Evolutionary conservation across 176 grass and related monocot genomes (phyloP), one percentile per base, ranked within the genome.

Genomic region (Saccharum spontaneum): DNA sequence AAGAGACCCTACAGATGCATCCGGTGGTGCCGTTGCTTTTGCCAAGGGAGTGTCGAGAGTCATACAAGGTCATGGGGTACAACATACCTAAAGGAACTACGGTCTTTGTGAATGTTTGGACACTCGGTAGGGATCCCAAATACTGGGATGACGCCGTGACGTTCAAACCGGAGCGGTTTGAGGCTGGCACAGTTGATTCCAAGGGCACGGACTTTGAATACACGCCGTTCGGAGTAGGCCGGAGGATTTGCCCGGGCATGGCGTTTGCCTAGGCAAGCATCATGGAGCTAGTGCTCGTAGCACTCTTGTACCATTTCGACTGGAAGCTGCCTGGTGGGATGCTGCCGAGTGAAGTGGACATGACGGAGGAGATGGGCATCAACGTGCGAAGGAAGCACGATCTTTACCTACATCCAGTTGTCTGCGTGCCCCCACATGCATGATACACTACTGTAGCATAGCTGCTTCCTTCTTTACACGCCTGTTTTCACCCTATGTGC

Each of bases 241-340:
- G 86, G 8, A 77, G 86, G 37, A 70, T 87, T 6, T 87, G 86
- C 64, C 72, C 79, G 0, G 79, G 86, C 26, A 30, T 82, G 1
- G 6, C 26, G 0, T 82, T 77, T 6, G 86, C 71, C 0, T 33
- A 69, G 11, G 78, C 70, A 0, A 77, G 1, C n/a, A n/a, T n/a
- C 50, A 68, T 82, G 36, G 86, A 87, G 24, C 49, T 87, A 14
- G 26, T 7, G 1, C 46, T 87, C 1, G 49, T 79, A 0, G 15
- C 48, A 0, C 14, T 87, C 0, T 7, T 87, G 2, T 87, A 60
- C 64, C 86, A 87, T 17, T 87, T 87, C 8, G 72, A 87, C 36
- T 87, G 86, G 86, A 38, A 76, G 23, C 70, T 82, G 1, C 79
- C 79, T 0, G 6, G 1, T 1, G 71, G 60, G 10, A 5, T 84